phyloP scores from a whole-genome alignment of 2,329 filamentous ascomycete genomes.

The Nemania abortiva region DNA sequence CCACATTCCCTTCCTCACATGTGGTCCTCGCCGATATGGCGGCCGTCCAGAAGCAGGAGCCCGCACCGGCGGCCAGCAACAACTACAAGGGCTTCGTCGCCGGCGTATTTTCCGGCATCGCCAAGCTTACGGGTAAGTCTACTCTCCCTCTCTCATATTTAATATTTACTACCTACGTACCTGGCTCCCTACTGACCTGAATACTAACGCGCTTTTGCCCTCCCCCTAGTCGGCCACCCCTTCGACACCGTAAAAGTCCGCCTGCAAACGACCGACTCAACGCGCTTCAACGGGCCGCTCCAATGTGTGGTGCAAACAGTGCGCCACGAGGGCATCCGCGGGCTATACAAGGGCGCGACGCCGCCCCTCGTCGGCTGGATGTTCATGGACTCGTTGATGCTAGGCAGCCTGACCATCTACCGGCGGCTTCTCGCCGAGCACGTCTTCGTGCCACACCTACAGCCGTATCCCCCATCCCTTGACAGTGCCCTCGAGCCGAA shows the following conservation, averaged over 20 bases:
- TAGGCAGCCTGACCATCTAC: conserved; percentile 92
- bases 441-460: conserved; percentile 68
- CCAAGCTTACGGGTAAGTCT: conserved; percentile 82
- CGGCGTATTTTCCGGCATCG: conserved; percentile 93
- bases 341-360: conserved; percentile 93
- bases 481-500: conserved; percentile 39
- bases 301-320: conserved; percentile 89
- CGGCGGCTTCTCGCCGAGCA: conserved; percentile 84
- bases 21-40: conserved; percentile 45
- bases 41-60: conserved; percentile 53
- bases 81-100: conserved; percentile 97
- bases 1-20: conserved; percentile 28
- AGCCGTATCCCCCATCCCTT: not conserved
- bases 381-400: conserved; percentile 94
- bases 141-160: not conserved
- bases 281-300: conserved; percentile 86
- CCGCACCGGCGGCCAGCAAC: conserved; percentile 50
- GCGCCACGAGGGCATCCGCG: conserved; percentile 83
- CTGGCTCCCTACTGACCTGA: not conserved
- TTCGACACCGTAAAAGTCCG: conserved; percentile 99
- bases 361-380: conserved; percentile 97
- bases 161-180: not conserved
- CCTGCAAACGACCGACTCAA: conserved; percentile 82
- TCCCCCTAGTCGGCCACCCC: conserved; percentile 70
- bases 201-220: conserved; percentile 4